Percentiles rank a stretch among this genome's conserved stretches.
Evolutionary conservation across 768 basidiomycete species (phyloP).

Genomic region (Leccinum aurantiacum): DNA sequence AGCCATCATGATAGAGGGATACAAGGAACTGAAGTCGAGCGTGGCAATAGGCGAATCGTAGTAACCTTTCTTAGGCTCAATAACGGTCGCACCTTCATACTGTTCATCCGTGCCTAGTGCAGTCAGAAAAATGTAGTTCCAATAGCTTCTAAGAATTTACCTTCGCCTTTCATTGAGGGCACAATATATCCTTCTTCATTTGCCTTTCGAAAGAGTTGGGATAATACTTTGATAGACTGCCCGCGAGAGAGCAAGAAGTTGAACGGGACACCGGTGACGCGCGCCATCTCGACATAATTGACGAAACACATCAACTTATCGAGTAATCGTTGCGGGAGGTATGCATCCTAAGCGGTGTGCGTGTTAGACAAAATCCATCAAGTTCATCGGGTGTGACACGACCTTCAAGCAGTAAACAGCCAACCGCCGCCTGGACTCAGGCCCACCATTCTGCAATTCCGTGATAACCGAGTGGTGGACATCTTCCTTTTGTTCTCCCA

Average conservation of each 20-base stretch:
- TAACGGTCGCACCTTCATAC: constrained; percentile 98
- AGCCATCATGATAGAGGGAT: constrained; percentile 99
- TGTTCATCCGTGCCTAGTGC: constrained; percentile 85
- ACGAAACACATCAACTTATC: constrained; percentile 99
- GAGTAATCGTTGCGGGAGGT: constrained; percentile 91
- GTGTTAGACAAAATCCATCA: constrained; percentile 4
- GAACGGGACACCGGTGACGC: constrained; percentile 99
- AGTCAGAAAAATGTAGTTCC: constrained; percentile 1
- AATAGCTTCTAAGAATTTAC: constrained; percentile 36
- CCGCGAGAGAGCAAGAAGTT: constrained; percentile 92
- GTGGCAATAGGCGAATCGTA: constrained; percentile 97
- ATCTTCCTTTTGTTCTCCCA: constrained; percentile 99
- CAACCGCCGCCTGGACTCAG: constrained; percentile 87
- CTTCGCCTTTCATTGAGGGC: constrained; percentile 83
- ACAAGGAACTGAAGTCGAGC: constrained; percentile 96
- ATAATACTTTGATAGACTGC: constrained; percentile 98
- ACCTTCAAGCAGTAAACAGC: constrained; percentile 99
- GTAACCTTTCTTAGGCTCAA: constrained; percentile 94
- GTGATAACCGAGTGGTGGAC: constrained; percentile 99
- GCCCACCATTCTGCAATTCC: constrained; percentile 93
- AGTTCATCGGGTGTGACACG: background rate
- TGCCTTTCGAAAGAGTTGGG: constrained; percentile 91
- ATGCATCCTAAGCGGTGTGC: constrained; percentile 72
- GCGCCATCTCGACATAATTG: constrained; percentile 99
- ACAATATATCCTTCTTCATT: constrained; percentile 90